Percentiles rank a stretch among this genome's conserved stretches.
Evolutionary conservation across 768 basidiomycete species (phyloP).

Genomic region (Mycena olivaceomarginata): DNA sequence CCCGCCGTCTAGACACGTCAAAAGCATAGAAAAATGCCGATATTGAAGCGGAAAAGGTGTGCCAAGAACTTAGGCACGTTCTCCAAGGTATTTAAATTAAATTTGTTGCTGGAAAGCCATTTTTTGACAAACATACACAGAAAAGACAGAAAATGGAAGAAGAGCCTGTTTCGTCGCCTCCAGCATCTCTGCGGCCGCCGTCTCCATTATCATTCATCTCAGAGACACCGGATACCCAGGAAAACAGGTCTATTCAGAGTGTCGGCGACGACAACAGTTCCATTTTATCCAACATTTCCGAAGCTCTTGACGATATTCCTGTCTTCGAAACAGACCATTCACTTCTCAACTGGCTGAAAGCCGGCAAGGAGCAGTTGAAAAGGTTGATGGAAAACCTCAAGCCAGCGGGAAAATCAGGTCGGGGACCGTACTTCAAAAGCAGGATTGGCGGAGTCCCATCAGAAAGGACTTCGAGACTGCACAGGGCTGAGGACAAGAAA

Average conservation of each 20-base stretch:
- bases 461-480: not conserved
- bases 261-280: not conserved
- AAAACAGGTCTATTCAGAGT: not conserved
- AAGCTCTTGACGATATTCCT: too few relatives aligned
- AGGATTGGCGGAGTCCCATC: not conserved
- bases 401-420: not conserved
- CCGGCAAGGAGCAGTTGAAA: too few relatives aligned
- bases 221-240: not conserved
- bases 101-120: not conserved
- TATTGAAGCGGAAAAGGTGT: not conserved
- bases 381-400: not conserved
- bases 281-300: too few relatives aligned
- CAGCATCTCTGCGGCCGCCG: not conserved
- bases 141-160: not conserved
- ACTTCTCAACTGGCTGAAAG: too few relatives aligned
- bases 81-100: not conserved
- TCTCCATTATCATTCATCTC: not conserved
- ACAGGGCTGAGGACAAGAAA: not conserved
- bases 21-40: not conserved
- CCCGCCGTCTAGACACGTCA: not conserved
- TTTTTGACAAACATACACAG: not conserved
- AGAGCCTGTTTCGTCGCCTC: not conserved
- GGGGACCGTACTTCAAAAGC: not conserved
- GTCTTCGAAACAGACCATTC: too few relatives aligned
- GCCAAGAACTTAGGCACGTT: not conserved